Evolutionary conservation across 495 filamentous ascomycete species (phyloP), one percentile per base, ranked within the genome.

Genomic region (Hypomontagnella monticulosa): DNA sequence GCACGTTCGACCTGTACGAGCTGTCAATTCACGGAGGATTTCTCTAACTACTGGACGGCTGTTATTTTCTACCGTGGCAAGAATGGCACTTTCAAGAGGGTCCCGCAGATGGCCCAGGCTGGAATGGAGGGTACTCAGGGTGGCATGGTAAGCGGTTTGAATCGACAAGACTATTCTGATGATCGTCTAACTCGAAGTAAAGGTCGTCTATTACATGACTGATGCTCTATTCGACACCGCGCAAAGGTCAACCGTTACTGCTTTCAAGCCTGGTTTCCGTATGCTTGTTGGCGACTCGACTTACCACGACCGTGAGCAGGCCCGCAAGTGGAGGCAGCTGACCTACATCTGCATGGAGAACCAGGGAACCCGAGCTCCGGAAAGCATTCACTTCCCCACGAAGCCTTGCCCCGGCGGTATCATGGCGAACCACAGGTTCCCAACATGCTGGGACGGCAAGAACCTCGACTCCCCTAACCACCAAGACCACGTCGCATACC

Each of bases 201-300:
- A 73, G 71, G 74, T 80, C 10, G 79, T 84, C 34, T 84, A 84
- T 61, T 84, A 84, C 70, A 84, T 82, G 78, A 71, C 75, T 1
- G 80, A 82, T 61, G 77, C 77, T 2, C 63, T 80, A 15, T 80
- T 80, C 61, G 76, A 78, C 56, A 81, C 78, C 36, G 75, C 73
- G 23, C 78, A 80, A 55, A 78, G 73, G 38, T 73, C 73, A 4
- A 79, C 70, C 12, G 75, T 81, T 19, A 83, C 81, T 0, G 80
- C 78, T 30, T 84, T 84, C 69, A 74, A 76, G 64, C 74, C 79
- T 19, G 79, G 81, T n/a, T 79, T 79, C 73, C 75, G 73, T 44
- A 76, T 79, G 77, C 73, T 79, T 10, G 70, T 79, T 49, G 75
- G 76, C 61, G 75, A 79, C 58, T 52, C 72, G 4, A 48, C 65